These are phyloP conservation scores for Lentinula boryana DNA, from an alignment of 768 basidiomycete genomes.

Conservation along the genomic window DNA sequence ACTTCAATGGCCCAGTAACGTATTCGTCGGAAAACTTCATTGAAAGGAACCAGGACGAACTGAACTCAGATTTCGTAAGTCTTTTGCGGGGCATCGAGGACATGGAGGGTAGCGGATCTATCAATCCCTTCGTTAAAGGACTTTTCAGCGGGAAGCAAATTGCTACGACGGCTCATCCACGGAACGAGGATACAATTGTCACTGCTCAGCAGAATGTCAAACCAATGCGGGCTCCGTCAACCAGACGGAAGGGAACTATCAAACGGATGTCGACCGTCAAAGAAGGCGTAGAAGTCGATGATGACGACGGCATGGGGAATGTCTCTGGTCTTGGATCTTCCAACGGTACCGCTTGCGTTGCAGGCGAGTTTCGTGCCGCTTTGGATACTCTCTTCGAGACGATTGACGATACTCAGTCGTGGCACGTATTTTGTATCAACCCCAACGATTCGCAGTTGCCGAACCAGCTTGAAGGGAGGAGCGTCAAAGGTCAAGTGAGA, in stretches of 20 bases:
- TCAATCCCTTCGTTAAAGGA: constrained; percentile 87
- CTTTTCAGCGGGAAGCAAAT: constrained; percentile 87
- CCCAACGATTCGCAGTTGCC: constrained; percentile 95
- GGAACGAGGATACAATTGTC: constrained; percentile 93
- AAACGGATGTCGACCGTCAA: constrained; percentile 53
- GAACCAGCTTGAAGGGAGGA: constrained; percentile 88
- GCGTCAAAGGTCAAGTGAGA: constrained; percentile 88
- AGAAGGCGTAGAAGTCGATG: constrained; percentile 35
- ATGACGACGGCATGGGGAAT: constrained; percentile 20
- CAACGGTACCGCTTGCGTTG: constrained; percentile 55
- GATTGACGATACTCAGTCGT: constrained; percentile 81
- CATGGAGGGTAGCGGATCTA: constrained; percentile 68
- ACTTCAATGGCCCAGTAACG: constrained; percentile 86
- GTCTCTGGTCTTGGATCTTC: constrained; percentile 23
- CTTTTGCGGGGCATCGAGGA: constrained; percentile 72
- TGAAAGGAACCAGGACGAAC: constrained; percentile 79
- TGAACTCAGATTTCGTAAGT: constrained; percentile 91
- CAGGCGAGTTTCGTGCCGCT: constrained; percentile 83
- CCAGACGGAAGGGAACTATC: constrained; percentile 70
- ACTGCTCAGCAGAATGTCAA: constrained; percentile 90
- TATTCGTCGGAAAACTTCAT: constrained; percentile 91
- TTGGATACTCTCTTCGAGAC: constrained; percentile 84
- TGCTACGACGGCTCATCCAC: constrained; percentile 86
- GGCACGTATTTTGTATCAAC: constrained; percentile 90
- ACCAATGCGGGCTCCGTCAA: constrained; percentile 92